Evolutionary conservation across 2,329 filamentous ascomycete species (phyloP).

Genomic region (Colletotrichum sp.): DNA sequence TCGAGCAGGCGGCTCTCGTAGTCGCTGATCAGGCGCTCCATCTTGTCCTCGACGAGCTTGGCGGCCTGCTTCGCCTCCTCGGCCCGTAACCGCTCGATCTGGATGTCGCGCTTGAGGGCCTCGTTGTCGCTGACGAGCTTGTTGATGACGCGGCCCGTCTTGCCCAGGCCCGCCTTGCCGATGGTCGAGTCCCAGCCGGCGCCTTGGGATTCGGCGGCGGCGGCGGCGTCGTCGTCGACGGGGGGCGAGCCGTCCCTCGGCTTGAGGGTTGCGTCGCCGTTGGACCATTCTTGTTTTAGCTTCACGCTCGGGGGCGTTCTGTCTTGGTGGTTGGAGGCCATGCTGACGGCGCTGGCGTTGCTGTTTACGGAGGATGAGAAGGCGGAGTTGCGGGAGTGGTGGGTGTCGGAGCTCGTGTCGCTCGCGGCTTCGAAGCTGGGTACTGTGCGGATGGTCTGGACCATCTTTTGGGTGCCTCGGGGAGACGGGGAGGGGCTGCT

Average conservation of each 20-base stretch:
- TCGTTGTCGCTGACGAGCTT: constrained; percentile 83
- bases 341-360: constrained; percentile 54
- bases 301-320: constrained; percentile 36
- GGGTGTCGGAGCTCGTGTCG: constrained; percentile 46
- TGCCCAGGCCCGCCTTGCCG: constrained; percentile 73
- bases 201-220: constrained; percentile 36
- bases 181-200: constrained; percentile 69
- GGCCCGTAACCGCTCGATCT: constrained; percentile 67
- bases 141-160: constrained; percentile 82
- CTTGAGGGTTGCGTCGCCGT: constrained; percentile 9
- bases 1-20: constrained; percentile 74
- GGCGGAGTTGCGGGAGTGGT: constrained; percentile 48
- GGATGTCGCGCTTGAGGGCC: constrained; percentile 74
- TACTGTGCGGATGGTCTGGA: constrained; percentile 62
- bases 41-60: constrained; percentile 72
- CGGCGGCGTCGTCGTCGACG: constrained; percentile 9
- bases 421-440: constrained; percentile 56
- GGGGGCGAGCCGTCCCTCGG: constrained; percentile 9
- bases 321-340: constrained; percentile 38
- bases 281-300: constrained; percentile 36
- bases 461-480: constrained; percentile 35
- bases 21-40: constrained; percentile 71
- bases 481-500: constrained; percentile 24
- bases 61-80: constrained; percentile 76
- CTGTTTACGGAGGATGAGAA: constrained; percentile 64